These are phyloP conservation scores for Syzygium aqueum DNA, from an alignment of 345 rosid species.

Conservation along the genomic window DNA sequence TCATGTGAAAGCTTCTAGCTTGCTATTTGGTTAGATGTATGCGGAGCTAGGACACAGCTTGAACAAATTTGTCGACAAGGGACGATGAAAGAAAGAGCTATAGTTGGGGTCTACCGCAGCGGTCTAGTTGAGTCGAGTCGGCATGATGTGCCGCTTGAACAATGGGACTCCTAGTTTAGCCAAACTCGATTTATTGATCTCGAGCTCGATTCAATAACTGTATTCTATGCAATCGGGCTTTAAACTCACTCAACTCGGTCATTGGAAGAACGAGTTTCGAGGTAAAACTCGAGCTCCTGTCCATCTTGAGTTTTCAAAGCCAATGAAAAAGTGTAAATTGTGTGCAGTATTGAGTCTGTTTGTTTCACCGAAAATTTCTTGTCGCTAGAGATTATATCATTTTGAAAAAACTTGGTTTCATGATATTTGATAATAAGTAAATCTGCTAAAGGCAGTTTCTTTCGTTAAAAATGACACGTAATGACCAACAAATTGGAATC, in stretches of 20 bases:
- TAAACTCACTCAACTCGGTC: not conserved
- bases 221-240: not conserved
- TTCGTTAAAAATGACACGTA: not conserved
- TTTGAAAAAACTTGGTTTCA: not conserved
- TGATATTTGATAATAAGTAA: not conserved
- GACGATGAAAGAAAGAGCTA: not conserved
- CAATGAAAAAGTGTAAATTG: not conserved
- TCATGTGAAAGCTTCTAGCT: not conserved
- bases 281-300: not conserved
- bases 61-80: not conserved
- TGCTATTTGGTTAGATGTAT: not conserved
- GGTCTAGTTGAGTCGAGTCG: not conserved
- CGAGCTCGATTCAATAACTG: not conserved
- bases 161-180: not conserved
- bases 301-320: not conserved
- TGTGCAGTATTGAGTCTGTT: accelerated
- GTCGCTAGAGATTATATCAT: not conserved
- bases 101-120: not conserved
- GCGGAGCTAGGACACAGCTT: not conserved
- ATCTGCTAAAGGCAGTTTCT: not conserved
- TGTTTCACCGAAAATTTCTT: not conserved
- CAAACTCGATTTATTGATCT: not conserved
- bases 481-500: not conserved
- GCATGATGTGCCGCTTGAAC: not conserved
- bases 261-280: not conserved